These are phyloP conservation scores for Scheffersomyces ergatensis DNA, from an alignment of 805 yeast species.

Conservation along the genomic window DNA sequence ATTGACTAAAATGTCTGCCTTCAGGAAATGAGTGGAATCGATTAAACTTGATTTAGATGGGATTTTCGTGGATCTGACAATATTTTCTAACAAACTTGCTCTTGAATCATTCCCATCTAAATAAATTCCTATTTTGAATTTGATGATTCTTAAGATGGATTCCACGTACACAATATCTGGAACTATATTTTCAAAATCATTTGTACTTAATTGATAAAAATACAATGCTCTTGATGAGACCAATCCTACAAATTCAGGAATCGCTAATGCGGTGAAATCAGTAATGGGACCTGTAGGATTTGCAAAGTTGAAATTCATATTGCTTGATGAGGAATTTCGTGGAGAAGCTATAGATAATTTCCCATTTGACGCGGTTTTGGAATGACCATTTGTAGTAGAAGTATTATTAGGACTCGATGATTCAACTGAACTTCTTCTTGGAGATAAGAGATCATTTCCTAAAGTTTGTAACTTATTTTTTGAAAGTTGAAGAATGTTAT, in stretches of 20 bases:
- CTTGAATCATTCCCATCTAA: conserved; percentile 46
- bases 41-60: neutral
- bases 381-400: conserved; percentile 1
- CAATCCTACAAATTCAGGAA: conserved; percentile 32
- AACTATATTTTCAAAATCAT: conserved; percentile 66
- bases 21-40: conserved; percentile 16
- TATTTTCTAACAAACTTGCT: conserved; percentile 25
- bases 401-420: neutral
- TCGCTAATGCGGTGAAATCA: conserved; percentile 25
- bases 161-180: conserved; percentile 83
- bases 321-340: conserved; percentile 29
- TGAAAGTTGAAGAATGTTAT: conserved; percentile 25
- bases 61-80: conserved; percentile 1
- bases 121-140: conserved; percentile 54
- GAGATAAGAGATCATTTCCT: neutral
- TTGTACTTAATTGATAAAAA: conserved; percentile 43
- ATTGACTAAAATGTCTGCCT: conserved; percentile 41
- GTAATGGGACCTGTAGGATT: conserved; percentile 25
- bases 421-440: neutral
- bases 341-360: conserved; percentile 23
- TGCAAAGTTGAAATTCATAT: conserved; percentile 15
- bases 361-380: conserved; percentile 1
- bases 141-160: conserved; percentile 59
- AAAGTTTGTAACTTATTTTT: neutral
- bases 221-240: conserved; percentile 24